Conservation (phyloP, 805 yeast species). For the Cyberlindnera maclurae region DNA sequence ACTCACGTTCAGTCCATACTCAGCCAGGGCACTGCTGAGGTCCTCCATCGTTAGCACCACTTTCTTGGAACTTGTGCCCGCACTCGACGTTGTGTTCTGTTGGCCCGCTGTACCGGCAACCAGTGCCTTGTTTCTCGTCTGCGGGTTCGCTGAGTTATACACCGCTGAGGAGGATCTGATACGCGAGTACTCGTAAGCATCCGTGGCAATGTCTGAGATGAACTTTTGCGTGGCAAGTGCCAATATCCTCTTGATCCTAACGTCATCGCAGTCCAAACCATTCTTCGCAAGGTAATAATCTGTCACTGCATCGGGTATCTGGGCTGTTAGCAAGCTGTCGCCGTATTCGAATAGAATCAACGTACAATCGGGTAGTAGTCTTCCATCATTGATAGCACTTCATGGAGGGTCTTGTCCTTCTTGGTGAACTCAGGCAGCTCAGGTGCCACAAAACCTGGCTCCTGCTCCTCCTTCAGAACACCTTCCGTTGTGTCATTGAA, state of each 20-base stretch:
- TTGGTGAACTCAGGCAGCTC: constrained; percentile 63
- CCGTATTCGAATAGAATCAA: neutral
- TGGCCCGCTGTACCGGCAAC: constrained; percentile 52
- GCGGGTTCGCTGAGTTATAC: constrained; percentile 80
- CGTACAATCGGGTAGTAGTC: constrained; percentile 76
- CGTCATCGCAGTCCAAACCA: constrained; percentile 77
- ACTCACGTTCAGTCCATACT: constrained; percentile 82
- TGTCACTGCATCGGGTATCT: constrained; percentile 90
- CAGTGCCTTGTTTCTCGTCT: constrained; percentile 73
- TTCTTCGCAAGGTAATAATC: constrained; percentile 83
- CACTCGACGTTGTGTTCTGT: constrained; percentile 25
- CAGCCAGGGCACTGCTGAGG: constrained; percentile 84
- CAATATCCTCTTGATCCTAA: constrained; percentile 60
- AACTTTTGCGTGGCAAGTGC: constrained; percentile 97
- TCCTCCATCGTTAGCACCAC: constrained; percentile 91
- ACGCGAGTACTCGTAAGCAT: constrained; percentile 92
- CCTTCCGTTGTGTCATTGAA: constrained; percentile 19
- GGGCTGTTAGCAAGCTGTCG: constrained; percentile 1
- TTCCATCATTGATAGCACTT: constrained; percentile 82
- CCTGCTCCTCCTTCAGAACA: constrained; percentile 3
- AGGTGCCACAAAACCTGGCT: constrained; percentile 4
- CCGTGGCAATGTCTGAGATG: constrained; percentile 88
- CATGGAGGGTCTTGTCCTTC: constrained; percentile 77
- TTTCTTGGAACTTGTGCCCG: constrained; percentile 53
- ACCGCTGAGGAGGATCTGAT: constrained; percentile 86